Evolutionary conservation across 2,329 filamentous ascomycete genomes (phyloP), one percentile per base, ranked within the genome.

Genomic region (Fusarium penzigii): DNA sequence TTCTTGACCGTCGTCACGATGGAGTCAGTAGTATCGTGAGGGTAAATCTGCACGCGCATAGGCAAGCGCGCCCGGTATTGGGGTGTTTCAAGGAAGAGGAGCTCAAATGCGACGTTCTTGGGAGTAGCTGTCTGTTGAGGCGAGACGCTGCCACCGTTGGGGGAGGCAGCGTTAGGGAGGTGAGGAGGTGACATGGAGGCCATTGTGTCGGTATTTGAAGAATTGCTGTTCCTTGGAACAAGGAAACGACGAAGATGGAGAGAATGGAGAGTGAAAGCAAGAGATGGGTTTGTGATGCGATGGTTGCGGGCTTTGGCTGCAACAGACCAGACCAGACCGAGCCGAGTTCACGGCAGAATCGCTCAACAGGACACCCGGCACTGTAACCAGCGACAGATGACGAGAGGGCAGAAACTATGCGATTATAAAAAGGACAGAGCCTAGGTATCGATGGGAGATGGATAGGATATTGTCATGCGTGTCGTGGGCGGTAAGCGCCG

Each of bases 1-100:
- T 97, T 97, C 82, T 96, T 97, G 68, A 97, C 93, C 2, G 94
- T 97, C 13, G 92, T 94, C 59, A 97, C 90, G 75, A 99, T 99
- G 36, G 92, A 97, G 70, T 97, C 93, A 17, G 93, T 97, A 47
- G 90, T 92, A 77, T 99, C 94, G 73, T 97, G 92, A 43, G 90
- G 90, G 68, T 88, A 96, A 63, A 99, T 97, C 67, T 95, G 89
- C 48, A 93, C 89, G 66, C 89, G 81, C 84, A 93, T 87, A n/a
- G 89, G 89, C 61, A 92, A 78, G 68, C 89, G 86, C 74, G 88
- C 88, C 64, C 85, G 84, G 64, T 83, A 84, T 68, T 87, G 83
- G 55, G 85, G 84, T 32, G 83, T 81, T 63, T 89, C 83, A 48
- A 82, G 79, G 64, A 89, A 84, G 62, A 91, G 78, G 49, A 92